Conservation (phyloP, 441 rosid genomes). For the Metrosideros polymorpha region DNA sequence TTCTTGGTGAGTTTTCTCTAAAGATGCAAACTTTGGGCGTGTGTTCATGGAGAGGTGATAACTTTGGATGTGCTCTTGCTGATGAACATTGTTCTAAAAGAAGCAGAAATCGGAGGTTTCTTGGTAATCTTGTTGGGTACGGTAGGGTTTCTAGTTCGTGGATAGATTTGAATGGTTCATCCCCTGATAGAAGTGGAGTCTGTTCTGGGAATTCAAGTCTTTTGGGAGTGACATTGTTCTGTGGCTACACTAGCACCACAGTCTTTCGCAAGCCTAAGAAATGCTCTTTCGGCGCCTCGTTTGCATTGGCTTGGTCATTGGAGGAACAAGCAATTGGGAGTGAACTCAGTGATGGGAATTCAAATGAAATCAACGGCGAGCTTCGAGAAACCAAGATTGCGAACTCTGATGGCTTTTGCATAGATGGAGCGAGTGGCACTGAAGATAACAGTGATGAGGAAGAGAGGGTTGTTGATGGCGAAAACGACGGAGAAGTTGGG, state of each 20-base stretch:
- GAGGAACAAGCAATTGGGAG: constrained; percentile 40
- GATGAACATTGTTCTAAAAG: constrained; percentile 12
- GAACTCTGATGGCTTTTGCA: constrained; percentile 9
- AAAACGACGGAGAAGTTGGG: constrained; percentile 5
- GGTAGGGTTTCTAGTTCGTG: constrained; percentile 17
- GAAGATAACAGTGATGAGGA: constrained; percentile 5
- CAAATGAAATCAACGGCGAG: constrained; percentile 11
- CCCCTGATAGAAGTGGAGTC: constrained; percentile 7
- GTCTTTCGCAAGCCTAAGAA: constrained; percentile 24
- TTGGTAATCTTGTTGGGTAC: constrained; percentile 11
- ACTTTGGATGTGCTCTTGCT: constrained; percentile 29
- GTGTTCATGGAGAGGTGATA: constrained; percentile 38
- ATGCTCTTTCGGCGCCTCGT: constrained; percentile 12
- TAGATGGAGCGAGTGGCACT: constrained; percentile 6
- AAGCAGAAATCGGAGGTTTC: constrained; percentile 17
- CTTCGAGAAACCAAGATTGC: constrained; percentile 2
- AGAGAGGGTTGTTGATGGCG: background rate
- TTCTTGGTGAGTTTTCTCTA: background rate
- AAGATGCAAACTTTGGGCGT: constrained; percentile 66
- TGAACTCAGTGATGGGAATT: constrained; percentile 22
- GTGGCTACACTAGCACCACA: constrained; percentile 8
- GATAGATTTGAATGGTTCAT: constrained; percentile 20
- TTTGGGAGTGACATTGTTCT: constrained; percentile 13
- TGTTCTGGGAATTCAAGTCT: constrained; percentile 15
- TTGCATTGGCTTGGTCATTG: constrained; percentile 44